phyloP scores from a whole-genome alignment of 305 asterid species.

The Lippia alba region DNA sequence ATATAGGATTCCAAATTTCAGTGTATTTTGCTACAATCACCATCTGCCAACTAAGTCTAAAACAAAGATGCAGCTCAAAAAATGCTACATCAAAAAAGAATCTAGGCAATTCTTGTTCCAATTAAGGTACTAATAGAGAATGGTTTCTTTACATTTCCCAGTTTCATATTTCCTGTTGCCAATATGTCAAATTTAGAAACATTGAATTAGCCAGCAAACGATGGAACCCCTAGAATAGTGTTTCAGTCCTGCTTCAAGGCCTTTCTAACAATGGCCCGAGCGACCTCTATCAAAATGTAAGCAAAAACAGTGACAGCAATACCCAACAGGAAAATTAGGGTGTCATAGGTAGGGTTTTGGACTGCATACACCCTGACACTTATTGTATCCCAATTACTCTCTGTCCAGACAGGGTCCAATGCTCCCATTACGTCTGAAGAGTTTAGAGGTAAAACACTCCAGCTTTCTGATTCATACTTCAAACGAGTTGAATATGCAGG shows the following conservation, averaged over 20 bases:
- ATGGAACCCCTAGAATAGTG: constrained; percentile 17
- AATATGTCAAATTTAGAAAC: not conserved
- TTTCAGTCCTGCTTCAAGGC: constrained; percentile 82
- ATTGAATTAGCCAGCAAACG: not conserved
- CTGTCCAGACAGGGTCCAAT: constrained; percentile 92
- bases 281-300: constrained; percentile 56
- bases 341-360: constrained; percentile 63
- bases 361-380: constrained; percentile 68
- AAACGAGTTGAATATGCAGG: constrained; percentile 95
- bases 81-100: constrained; percentile 27
- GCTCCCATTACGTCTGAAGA: constrained; percentile 55
- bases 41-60: constrained; percentile 5
- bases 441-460: constrained; percentile 71
- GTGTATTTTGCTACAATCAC: not conserved
- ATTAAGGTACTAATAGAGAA: constrained; percentile 16
- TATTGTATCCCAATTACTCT: constrained; percentile 86
- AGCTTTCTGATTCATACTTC: constrained; percentile 63
- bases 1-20: not conserved
- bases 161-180: constrained; percentile 17
- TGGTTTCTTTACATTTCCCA: constrained; percentile 26
- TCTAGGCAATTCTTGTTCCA: constrained; percentile 19
- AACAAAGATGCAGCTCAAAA: constrained; percentile 30
- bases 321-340: constrained; percentile 65
- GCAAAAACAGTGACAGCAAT: constrained; percentile 61
- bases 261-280: constrained; percentile 71